Evolutionary conservation across 2,329 filamentous ascomycete species (phyloP).

Genomic region (Epichloe uncinata): DNA sequence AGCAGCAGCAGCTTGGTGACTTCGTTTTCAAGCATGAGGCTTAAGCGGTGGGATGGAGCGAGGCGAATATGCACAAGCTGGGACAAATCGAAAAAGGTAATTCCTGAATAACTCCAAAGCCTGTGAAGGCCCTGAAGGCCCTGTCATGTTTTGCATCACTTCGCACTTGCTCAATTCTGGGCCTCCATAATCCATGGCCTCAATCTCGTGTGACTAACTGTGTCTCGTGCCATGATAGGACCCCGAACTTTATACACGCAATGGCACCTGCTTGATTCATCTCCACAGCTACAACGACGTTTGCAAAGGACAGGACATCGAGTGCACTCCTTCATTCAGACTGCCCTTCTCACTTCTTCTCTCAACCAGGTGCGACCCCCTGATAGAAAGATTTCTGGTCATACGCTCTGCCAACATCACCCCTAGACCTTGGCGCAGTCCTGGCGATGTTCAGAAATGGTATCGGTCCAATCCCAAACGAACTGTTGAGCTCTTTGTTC

Average conservation of each 20-base stretch:
- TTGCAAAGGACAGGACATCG: conserved; percentile 42
- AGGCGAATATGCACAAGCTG: conserved; percentile 4
- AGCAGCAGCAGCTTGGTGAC: background rate
- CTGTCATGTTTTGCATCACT: background rate
- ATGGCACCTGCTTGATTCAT: conserved; percentile 58
- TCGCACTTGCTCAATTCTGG: background rate
- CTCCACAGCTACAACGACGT: conserved; percentile 33
- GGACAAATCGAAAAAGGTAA: conserved; percentile 6
- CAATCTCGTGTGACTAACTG: background rate
- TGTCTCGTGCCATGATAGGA: conserved; percentile 36
- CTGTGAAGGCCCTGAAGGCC: background rate
- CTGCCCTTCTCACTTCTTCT: conserved; percentile 47
- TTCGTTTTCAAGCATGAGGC: background rate
- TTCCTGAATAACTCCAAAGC: background rate
- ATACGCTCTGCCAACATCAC: conserved; percentile 13
- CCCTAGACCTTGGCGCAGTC: conserved; percentile 13
- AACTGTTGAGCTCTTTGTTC: conserved; percentile 53
- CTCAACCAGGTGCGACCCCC: conserved; percentile 41
- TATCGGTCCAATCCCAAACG: conserved; percentile 16
- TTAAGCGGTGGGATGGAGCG: conserved; percentile 9
- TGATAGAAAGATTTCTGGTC: conserved; percentile 41
- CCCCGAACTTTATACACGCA: conserved; percentile 52
- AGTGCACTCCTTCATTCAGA: conserved; percentile 53
- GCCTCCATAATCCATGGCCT: background rate
- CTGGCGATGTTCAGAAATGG: conserved; percentile 20